A percentile compares a stretch with the other conserved stretches of the same genome.
Evolutionary conservation across 306 rosid genomes (phyloP).

Genomic region (Ormosia semicastrata): DNA sequence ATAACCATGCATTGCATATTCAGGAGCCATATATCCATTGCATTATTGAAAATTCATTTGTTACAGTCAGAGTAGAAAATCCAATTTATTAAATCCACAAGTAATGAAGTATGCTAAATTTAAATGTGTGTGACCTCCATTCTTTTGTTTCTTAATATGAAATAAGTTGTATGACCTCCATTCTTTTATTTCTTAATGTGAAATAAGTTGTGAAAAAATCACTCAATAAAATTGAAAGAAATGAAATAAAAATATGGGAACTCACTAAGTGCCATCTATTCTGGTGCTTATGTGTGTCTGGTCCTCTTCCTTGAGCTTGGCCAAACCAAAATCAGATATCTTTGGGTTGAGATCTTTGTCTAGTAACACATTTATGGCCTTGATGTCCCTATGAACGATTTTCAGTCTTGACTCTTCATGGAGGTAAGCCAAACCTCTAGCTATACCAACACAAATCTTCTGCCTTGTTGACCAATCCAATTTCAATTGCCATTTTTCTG

Average conservation of each 20-base stretch:
- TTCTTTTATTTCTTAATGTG: no score
- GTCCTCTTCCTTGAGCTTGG: constrained; percentile 52
- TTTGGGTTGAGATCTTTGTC: background rate
- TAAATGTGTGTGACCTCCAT: no score
- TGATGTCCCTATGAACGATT: constrained; percentile 10
- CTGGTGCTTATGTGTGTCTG: no score
- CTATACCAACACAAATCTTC: constrained; percentile 50
- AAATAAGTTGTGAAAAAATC: no score
- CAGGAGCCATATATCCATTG: constrained; percentile 59
- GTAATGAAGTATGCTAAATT: no score
- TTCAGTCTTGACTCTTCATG: constrained; percentile 62
- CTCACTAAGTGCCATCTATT: constrained; percentile 49
- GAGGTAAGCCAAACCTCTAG: constrained; percentile 55
- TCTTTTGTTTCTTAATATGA: no score
- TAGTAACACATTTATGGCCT: no score
- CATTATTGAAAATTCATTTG: background rate
- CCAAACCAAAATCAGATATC: constrained; percentile 54
- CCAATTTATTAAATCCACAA: no score
- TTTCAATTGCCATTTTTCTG: background rate
- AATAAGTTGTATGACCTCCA: no score
- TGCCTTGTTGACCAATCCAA: constrained; percentile 54
- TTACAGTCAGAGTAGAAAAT: no score
- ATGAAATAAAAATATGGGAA: background rate
- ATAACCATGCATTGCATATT: constrained; percentile 67
- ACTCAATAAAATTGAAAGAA: no score